These are phyloP conservation scores for Auriscalpium orientale DNA, from an alignment of 768 basidiomycete genomes.

Conservation along the genomic window DNA sequence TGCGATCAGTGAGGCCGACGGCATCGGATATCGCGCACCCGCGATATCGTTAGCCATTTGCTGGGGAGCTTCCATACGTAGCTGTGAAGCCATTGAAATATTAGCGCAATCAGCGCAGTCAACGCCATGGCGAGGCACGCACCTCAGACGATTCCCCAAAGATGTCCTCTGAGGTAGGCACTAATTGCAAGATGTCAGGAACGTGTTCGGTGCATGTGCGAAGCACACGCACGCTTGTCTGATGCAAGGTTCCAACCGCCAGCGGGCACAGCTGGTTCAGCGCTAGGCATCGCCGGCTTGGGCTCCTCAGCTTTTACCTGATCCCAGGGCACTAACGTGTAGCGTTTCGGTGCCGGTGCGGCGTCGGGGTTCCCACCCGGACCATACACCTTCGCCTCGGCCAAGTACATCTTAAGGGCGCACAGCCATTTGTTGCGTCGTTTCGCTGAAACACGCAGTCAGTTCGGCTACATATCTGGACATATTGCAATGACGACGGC, in stretches of 20 bases:
- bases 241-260: slow-evolving; percentile 9
- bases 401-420: slow-evolving; percentile 66
- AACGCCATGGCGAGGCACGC: not conserved
- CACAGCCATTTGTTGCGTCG: slow-evolving; percentile 91
- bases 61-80: too few relatives aligned
- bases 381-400: slow-evolving; percentile 65
- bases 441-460: slow-evolving; percentile 37
- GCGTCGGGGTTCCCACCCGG: slow-evolving; percentile 50
- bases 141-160: slow-evolving; percentile 33
- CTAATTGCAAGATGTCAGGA: slow-evolving; percentile 17
- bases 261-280: slow-evolving; percentile 16
- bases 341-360: slow-evolving; percentile 45
- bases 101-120: slow-evolving; percentile 3
- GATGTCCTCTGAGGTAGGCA: slow-evolving; percentile 34
- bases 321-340: slow-evolving; percentile 72
- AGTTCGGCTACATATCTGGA: not conserved
- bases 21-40: too few relatives aligned
- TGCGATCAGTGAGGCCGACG: not conserved
- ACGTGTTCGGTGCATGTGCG: not conserved
- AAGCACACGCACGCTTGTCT: slow-evolving; percentile 5
- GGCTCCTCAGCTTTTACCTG: slow-evolving; percentile 35
- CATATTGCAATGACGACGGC: not conserved
- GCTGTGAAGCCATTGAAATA: slow-evolving; percentile 2
- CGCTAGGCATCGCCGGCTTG: slow-evolving; percentile 10
- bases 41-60: too few relatives aligned